Percentiles rank a stretch among this genome's conserved stretches.
These are phyloP conservation scores for Malus hybrid DNA, from an alignment of 331 rosid genomes.

Conservation along the genomic window DNA sequence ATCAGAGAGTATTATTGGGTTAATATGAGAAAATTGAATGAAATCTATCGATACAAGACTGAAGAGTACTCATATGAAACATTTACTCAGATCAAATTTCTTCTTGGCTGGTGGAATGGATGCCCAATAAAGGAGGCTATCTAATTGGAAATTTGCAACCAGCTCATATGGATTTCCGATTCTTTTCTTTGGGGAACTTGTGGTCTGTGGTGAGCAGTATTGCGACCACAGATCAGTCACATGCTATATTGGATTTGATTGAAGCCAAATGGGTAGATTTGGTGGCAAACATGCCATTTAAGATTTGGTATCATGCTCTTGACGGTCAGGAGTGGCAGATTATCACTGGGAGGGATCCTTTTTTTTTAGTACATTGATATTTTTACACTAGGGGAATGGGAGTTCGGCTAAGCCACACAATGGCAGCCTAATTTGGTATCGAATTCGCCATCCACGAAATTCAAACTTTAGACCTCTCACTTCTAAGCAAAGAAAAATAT, in stretches of 20 bases:
- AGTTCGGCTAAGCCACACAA: no score
- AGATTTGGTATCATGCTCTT: conserved; percentile 86
- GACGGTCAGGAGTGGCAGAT: conserved; percentile 93
- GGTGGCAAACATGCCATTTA: conserved; percentile 81
- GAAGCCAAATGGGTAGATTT: conserved; percentile 83
- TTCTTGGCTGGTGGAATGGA: conserved; percentile 91
- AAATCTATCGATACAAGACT: conserved; percentile 80
- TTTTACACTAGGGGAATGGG: no score
- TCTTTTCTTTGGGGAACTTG: conserved; percentile 79
- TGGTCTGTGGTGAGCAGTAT: conserved; percentile 67
- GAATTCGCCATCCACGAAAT: no score
- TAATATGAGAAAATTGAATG: conserved; percentile 65
- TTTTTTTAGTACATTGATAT: no score
- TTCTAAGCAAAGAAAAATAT: no score
- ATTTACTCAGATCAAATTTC: conserved; percentile 79
- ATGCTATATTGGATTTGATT: conserved; percentile 75
- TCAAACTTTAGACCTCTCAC: no score
- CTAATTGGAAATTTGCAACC: conserved; percentile 89
- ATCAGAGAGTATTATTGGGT: conserved; percentile 88
- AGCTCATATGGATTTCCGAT: conserved; percentile 94
- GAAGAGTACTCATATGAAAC: conserved; percentile 89
- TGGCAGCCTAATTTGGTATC: no score
- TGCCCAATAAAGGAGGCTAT: conserved; percentile 78
- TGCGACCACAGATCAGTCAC: conserved; percentile 68
- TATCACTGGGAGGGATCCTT: conserved; percentile 32